These are phyloP conservation scores for Pistacia integerrima DNA, from an alignment of 345 rosid genomes.

Conservation along the genomic window DNA sequence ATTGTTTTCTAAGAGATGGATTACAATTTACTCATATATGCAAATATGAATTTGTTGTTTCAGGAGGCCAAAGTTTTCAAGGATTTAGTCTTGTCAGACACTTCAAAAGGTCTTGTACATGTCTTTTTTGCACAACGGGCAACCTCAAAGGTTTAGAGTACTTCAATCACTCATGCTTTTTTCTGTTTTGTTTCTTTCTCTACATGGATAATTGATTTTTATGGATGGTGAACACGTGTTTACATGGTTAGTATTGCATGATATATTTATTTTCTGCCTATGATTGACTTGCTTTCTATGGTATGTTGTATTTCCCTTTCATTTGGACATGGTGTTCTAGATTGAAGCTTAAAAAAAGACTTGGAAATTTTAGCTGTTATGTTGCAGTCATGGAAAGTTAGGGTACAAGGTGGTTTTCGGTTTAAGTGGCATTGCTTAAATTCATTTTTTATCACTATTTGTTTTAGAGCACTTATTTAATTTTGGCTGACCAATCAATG, in stretches of 20 bases:
- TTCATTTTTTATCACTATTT: too few species aligned
- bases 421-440: background rate
- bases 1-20: background rate
- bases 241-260: background rate
- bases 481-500: background rate
- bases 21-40: slow-evolving; percentile 3
- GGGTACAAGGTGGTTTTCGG: background rate
- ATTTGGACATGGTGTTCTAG: background rate
- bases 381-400: background rate
- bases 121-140: slow-evolving; percentile 85
- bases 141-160: slow-evolving; percentile 59
- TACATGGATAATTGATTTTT: slow-evolving; percentile 2
- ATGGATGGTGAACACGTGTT: background rate
- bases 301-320: background rate
- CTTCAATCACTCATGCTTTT: background rate
- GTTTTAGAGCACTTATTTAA: background rate
- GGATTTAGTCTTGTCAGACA: slow-evolving; percentile 66
- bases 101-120: slow-evolving; percentile 88
- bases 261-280: background rate
- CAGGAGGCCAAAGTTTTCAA: slow-evolving; percentile 90
- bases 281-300: background rate
- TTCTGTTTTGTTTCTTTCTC: slow-evolving; percentile 1
- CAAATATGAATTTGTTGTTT: slow-evolving; percentile 26
- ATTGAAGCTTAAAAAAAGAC: background rate
- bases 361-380: background rate